Evolutionary conservation across 768 basidiomycete genomes (phyloP), one percentile per base, ranked within the genome.

Genomic region (Suillus subalutaceus): DNA sequence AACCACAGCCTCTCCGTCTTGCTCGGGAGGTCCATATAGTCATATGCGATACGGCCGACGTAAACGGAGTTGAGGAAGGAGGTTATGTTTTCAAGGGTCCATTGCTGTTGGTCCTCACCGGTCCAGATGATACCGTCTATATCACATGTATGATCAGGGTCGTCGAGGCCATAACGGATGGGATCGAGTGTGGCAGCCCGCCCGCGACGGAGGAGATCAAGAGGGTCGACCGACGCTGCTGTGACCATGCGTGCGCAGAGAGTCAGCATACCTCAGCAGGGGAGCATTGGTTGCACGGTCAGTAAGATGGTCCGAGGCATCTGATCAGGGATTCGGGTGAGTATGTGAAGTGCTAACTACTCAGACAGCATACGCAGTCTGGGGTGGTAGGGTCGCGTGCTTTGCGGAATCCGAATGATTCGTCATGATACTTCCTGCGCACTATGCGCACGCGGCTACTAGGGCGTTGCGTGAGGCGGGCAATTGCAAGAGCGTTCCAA

Each of bases 1-100:
- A 96, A 96, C 94, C 94, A 97, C 6, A 92, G 82, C 0, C 93
- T 85, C 77, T 95, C 94, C 0, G 89, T 91, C 80, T 93, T 94
- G 66, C 86, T 89, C 0, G 91, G 90, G 15, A 92, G 90, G 75
- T 96, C 93, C 92, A 94, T 93, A 66, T 90, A 95, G 84, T 97
- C 96, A 72, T 96, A 93, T 1, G 92, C 94, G 69, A 97, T 93
- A 30, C 87, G 86, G 2, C 90, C 92, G 37, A 93, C 91, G 73
- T 97, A 97, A 1, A 92, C 84, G 1, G 80, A 77, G 63, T 89
- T 85, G 15, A 97, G 80, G 75, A 92, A 90, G 18, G 81, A 73
- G 4, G 84, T 85, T 66, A 97, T 93, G 53, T 92, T 85, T 40
- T 83, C 83, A 32, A 97, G 81, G 1, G 86, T 84, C 89, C 91